Percentiles rank a stretch among this genome's conserved stretches.
phyloP scores from a whole-genome alignment of 768 basidiomycete species.

The Leccinum longicurvipes region DNA sequence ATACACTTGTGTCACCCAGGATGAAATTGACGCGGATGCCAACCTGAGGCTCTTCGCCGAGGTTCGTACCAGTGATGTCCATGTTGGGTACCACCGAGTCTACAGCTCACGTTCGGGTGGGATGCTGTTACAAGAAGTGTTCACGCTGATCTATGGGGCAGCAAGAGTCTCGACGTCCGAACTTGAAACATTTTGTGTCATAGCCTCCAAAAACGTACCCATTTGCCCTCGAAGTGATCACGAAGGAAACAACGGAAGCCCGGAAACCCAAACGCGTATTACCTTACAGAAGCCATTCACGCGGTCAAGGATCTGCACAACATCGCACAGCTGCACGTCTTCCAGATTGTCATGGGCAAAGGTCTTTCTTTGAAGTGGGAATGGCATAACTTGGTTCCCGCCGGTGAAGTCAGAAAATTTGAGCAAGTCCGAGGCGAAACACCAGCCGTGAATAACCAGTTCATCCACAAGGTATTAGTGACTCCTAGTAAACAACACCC shows the following conservation, averaged over 20 bases:
- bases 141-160: constrained; percentile 47
- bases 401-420: constrained; percentile 61
- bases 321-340: constrained; percentile 80
- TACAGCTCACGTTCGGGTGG: constrained; percentile 2
- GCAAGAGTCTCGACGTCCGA: constrained; percentile 55
- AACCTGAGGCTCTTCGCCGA: constrained; percentile 84
- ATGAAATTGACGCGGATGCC: constrained; percentile 78
- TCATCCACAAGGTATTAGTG: neutral
- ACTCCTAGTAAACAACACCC: neutral
- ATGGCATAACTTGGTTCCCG: constrained; percentile 88
- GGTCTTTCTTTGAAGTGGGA: constrained; percentile 80
- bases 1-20: constrained; percentile 75
- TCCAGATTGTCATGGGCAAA: constrained; percentile 86
- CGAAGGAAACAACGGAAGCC: constrained; percentile 73
- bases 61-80: constrained; percentile 42
- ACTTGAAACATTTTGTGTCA: constrained; percentile 60
- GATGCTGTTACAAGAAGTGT: constrained; percentile 18
- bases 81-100: no score
- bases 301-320: constrained; percentile 81
- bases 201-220: constrained; percentile 70
- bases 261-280: constrained; percentile 84
- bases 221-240: constrained; percentile 79
- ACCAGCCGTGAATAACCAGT: constrained; percentile 68
- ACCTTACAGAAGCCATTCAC: constrained; percentile 76
- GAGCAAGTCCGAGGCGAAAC: constrained; percentile 72